Evolutionary conservation across 1,139 yeast species (phyloP).

Genomic region (Yamadazyma epiphylla): DNA sequence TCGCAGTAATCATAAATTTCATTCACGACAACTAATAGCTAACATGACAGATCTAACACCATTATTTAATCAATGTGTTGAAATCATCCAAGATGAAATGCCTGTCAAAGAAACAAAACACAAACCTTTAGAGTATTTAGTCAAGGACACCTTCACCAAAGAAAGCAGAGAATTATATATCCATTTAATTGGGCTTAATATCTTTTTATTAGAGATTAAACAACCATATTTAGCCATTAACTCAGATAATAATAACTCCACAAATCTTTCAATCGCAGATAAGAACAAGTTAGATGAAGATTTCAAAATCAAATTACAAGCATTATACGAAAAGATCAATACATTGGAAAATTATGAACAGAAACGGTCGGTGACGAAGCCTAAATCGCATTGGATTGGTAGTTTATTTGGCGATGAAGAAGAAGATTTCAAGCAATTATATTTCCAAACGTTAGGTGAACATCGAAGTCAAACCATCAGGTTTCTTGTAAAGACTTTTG

Average conservation of each 20-base stretch:
- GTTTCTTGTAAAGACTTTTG: slow-evolving; percentile 34
- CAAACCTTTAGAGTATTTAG: slow-evolving; percentile 9
- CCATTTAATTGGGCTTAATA: slow-evolving; percentile 35
- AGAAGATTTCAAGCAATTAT: slow-evolving; percentile 25
- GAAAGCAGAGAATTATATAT: slow-evolving; percentile 47
- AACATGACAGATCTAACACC: slow-evolving; percentile 57
- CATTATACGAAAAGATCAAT: slow-evolving; percentile 47
- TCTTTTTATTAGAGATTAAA: slow-evolving; percentile 36
- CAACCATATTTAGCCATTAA: slow-evolving; percentile 41
- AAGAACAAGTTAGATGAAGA: slow-evolving; percentile 57
- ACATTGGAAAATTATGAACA: slow-evolving; percentile 49
- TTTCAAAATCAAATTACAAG: slow-evolving; percentile 47
- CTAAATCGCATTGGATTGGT: slow-evolving; percentile 19
- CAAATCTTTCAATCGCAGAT: slow-evolving; percentile 30
- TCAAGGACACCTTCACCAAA: slow-evolving; percentile 49
- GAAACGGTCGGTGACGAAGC: slow-evolving; percentile 24
- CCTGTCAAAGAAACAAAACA: slow-evolving; percentile 6
- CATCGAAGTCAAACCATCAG: slow-evolving; percentile 39
- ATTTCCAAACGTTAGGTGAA: slow-evolving; percentile 19
- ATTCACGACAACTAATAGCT: no score
- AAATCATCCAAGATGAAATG: slow-evolving; percentile 34
- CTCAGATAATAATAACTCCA: slow-evolving; percentile 19
- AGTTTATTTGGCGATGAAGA: slow-evolving; percentile 27
- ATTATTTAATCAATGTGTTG: slow-evolving; percentile 46
- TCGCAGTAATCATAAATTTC: no score